Conservation (phyloP, 2,329 filamentous ascomycete genomes). For the Elsinoe arachidis region DNA sequence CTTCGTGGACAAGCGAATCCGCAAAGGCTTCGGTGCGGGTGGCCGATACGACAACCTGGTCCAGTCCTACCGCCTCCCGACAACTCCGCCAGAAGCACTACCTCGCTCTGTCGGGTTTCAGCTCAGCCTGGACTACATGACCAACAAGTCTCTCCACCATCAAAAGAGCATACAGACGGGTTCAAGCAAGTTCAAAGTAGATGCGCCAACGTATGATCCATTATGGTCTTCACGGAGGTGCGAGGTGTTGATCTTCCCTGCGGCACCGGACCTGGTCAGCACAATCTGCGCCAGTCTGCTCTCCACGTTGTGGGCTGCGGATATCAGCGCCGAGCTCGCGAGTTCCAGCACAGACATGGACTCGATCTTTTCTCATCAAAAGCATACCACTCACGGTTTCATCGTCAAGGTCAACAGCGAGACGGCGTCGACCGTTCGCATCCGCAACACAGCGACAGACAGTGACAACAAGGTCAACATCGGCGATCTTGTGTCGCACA, state of each 20-base stretch:
- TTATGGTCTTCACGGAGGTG: conserved; percentile 37
- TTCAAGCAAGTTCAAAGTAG: conserved; percentile 49
- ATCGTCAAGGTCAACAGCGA: conserved; percentile 80
- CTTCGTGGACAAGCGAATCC: conserved; percentile 71
- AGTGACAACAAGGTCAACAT: conserved; percentile 64
- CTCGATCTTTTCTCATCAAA: conserved; percentile 66
- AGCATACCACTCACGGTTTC: conserved; percentile 74
- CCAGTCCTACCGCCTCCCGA: conserved; percentile 55
- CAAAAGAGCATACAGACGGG: conserved; percentile 34
- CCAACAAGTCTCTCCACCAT: conserved; percentile 25
- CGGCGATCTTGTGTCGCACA: conserved; percentile 66
- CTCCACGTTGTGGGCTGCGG: conserved; percentile 69
- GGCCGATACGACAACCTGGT: conserved; percentile 89
- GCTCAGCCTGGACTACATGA: conserved; percentile 73
- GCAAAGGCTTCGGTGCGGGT: conserved; percentile 82
- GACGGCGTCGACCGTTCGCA: conserved; percentile 43
- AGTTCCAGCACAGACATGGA: conserved; percentile 58
- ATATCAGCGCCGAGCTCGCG: conserved; percentile 82
- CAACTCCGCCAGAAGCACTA: not conserved
- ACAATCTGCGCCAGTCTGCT: conserved; percentile 69
- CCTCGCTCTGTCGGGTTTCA: conserved; percentile 83
- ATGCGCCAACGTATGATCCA: conserved; percentile 48
- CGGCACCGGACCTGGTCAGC: conserved; percentile 67
- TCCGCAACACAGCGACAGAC: conserved; percentile 56
- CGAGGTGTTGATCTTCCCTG: conserved; percentile 83